Percentiles rank a stretch among this genome's conserved stretches.
These are phyloP conservation scores for Tylopilus rubrobrunneus DNA, from an alignment of 768 basidiomycete species.

Conservation along the genomic window DNA sequence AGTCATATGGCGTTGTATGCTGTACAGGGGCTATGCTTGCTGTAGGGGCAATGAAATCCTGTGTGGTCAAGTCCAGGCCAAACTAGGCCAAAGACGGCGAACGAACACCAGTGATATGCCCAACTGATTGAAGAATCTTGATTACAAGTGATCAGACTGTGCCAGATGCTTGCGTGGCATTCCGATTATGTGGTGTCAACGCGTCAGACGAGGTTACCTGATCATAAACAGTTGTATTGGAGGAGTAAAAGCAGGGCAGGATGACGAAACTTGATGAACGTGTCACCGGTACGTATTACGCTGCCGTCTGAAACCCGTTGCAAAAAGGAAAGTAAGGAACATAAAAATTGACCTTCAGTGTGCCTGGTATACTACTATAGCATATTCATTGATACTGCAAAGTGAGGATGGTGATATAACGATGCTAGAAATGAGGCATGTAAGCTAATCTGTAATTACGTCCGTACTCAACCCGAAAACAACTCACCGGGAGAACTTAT, in stretches of 20 bases:
- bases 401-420: background rate
- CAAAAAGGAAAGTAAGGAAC: too few species aligned
- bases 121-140: background rate
- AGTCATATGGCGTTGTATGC: slow-evolving; percentile 11
- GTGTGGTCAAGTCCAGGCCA: slow-evolving; percentile 2
- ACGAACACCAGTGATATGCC: background rate
- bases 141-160: background rate
- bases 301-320: too few species aligned
- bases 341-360: background rate
- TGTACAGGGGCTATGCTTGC: slow-evolving; percentile 19
- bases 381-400: slow-evolving; percentile 1
- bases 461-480: background rate
- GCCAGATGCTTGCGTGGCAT: background rate
- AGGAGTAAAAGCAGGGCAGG: background rate
- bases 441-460: background rate
- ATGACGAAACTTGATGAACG: too few species aligned
- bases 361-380: background rate
- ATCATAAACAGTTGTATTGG: background rate
- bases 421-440: background rate
- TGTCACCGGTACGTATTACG: too few species aligned
- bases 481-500: background rate
- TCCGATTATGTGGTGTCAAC: background rate
- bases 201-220: background rate
- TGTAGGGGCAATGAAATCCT: slow-evolving; percentile 9
- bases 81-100: background rate